These are phyloP conservation scores for Cryptococcus amylolentus DNA, from an alignment of 1,284 basidiomycete genomes.

Conservation along the genomic window DNA sequence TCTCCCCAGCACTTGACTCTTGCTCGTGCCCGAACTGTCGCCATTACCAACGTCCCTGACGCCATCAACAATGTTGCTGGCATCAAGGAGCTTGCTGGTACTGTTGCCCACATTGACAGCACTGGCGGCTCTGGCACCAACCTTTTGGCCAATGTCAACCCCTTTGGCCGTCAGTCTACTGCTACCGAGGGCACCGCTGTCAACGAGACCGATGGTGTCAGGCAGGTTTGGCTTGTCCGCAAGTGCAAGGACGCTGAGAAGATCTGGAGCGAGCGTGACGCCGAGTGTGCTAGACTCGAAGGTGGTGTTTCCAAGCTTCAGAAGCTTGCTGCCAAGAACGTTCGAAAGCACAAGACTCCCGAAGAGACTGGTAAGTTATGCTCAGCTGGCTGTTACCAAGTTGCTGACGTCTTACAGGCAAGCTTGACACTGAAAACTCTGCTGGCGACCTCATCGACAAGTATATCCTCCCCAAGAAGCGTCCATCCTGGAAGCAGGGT, in stretches of 20 bases:
- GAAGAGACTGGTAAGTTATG: constrained; percentile 44
- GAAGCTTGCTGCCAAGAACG: constrained; percentile 66
- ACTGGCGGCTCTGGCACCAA: constrained; percentile 12
- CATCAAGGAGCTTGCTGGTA: constrained; percentile 58
- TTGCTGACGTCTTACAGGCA: constrained; percentile 20
- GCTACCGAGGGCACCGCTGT: constrained; percentile 53
- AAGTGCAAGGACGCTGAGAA: constrained; percentile 81
- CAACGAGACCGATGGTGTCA: constrained; percentile 55
- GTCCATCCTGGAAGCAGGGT: constrained; percentile 60
- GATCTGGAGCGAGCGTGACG: constrained; percentile 71
- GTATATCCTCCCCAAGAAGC: constrained; percentile 51
- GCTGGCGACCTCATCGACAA: constrained; percentile 57
- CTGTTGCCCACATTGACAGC: constrained; percentile 22
- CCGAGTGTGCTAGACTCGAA: constrained; percentile 75
- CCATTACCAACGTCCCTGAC: constrained; percentile 83
- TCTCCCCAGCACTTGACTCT: constrained; percentile 66
- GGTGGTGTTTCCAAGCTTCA: constrained; percentile 74
- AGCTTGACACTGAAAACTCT: constrained; percentile 52
- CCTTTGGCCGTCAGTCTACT: constrained; percentile 15
- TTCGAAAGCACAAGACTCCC: constrained; percentile 48
- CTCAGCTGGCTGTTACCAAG: constrained; percentile 5
- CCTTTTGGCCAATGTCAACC: not conserved
- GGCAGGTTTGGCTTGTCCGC: constrained; percentile 82
- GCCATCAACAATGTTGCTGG: constrained; percentile 58
- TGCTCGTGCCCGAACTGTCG: constrained; percentile 80